phyloP scores from a whole-genome alignment of 2,329 filamentous ascomycete species.

The Fusarium abutilonis region DNA sequence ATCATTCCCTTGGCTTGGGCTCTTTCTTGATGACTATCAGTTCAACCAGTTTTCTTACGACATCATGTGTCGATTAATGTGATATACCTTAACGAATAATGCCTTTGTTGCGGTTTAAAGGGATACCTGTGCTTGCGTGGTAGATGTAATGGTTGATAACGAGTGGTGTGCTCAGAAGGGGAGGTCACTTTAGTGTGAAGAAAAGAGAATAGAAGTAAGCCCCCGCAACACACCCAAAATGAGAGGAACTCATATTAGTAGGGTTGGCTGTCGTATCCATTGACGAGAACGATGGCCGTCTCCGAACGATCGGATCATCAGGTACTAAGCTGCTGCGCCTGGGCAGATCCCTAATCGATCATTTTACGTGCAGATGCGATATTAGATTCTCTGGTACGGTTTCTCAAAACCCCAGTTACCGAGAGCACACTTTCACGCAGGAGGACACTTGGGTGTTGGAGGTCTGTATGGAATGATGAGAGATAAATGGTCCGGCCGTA shows the following conservation, averaged over 20 bases:
- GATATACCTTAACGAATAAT: no score
- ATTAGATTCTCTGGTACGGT: not conserved
- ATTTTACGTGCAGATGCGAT: not conserved
- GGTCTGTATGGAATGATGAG: slow-evolving; percentile 45
- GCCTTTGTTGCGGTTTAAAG: no score
- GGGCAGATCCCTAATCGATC: not conserved
- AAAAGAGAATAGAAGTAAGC: no score
- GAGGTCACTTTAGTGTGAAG: no score
- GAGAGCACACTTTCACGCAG: slow-evolving; percentile 42
- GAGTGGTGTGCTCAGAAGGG: no score
- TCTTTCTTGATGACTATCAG: not conserved
- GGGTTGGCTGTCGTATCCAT: no score
- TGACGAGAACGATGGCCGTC: no score
- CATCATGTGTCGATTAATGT: no score
- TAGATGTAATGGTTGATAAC: no score
- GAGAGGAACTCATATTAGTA: no score
- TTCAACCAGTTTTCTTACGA: not conserved
- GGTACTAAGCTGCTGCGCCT: not conserved
- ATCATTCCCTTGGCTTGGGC: not conserved
- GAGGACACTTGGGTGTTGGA: slow-evolving; percentile 43
- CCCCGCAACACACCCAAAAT: no score
- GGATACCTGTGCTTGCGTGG: no score
- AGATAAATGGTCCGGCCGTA: slow-evolving; percentile 31
- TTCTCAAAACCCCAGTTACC: slow-evolving; percentile 17
- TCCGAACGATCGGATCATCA: not conserved